Base-by-base conservation (phyloP, 768 basidiomycete genomes). In the Tricholoma hemisulphureum region DNA sequence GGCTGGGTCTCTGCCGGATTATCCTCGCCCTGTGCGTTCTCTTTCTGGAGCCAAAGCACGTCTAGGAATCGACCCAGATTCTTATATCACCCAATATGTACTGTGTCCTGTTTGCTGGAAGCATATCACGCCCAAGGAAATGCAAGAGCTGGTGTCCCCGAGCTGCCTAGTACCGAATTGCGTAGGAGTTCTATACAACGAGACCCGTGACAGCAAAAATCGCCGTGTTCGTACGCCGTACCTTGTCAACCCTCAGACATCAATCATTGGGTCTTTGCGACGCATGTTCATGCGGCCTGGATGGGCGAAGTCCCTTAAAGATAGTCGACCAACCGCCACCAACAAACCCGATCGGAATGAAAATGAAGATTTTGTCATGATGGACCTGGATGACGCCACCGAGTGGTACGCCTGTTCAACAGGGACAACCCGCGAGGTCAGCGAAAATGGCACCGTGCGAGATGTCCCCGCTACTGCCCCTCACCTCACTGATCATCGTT, bases 11-110 rank as follows among this genome's bases (percentile, higher is more conserved):
- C 58, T 64, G 29, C 63, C 63, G 2, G 23, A 16, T 2, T 10
- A 28, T 20, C 63, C 60, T 13, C 50, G 37, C 24, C 64, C 66
- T 20, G 66, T 64, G 48, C 48, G 54, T 9, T 64, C 64, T 6
- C 57, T 68, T 43, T 45, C 54, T 21, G 61, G 58, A 20, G 66
- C 66, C 1, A 1, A 20, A 20, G 5, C 2, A 32, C 13, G 43
- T 1, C 51, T 58, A 5, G 57, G 28, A 1, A 53, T 58, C 24
- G 51, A 58, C 48, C 51, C 57, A 18, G 57, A 58, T 34, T 3
- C 43, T 1, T 34, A 58, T 29, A 58, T 53, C 3, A 48, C 32
- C 7, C 57, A 58, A 24, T 53, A 53, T 20, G 2, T 41, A 2
- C 2, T 53, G 5, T 58, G 57, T n/a, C 51, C 57, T 18, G 3